Percentiles rank a stretch among this genome's conserved stretches.
Evolutionary conservation across 2,329 filamentous ascomycete genomes (phyloP).

Genomic region (Penicillium sp.): DNA sequence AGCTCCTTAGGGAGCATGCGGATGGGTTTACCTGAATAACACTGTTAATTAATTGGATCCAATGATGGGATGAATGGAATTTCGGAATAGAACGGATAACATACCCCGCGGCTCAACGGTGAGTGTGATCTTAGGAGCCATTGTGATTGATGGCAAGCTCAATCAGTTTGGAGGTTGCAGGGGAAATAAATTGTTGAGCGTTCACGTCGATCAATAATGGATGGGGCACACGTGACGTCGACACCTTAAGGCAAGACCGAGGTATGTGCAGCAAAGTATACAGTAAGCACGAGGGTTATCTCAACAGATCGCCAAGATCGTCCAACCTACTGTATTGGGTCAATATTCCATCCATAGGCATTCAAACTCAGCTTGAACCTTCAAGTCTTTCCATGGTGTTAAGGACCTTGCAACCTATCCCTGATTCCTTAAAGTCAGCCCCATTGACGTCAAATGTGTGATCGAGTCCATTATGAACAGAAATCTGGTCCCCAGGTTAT

Average conservation of each 20-base stretch:
- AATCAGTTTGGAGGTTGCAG: not conserved
- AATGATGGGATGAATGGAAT: not conserved
- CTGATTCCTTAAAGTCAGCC: not conserved
- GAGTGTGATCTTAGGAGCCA: constrained; percentile 42
- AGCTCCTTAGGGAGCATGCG: constrained; percentile 60
- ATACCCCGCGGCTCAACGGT: constrained; percentile 46
- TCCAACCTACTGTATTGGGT: not conserved
- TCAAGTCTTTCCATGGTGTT: no score
- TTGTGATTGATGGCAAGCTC: constrained; percentile 16
- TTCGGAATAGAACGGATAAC: constrained; percentile 1
- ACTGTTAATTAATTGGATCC: not conserved
- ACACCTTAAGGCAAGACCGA: constrained; percentile 19
- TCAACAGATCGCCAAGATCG: not conserved
- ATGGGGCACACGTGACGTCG: constrained; percentile 16
- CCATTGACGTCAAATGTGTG: constrained; percentile 49
- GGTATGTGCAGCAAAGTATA: not conserved
- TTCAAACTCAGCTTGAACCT: not conserved
- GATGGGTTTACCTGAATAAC: constrained; percentile 59
- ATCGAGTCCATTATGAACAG: not conserved
- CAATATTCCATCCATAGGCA: not conserved
- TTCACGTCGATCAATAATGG: not conserved
- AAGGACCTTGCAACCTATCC: constrained; percentile 53
- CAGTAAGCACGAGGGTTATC: not conserved
- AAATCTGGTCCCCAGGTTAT: not conserved
- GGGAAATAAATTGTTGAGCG: constrained; percentile 10